These are phyloP conservation scores for Trypethelium eluteriae DNA, from an alignment of 495 filamentous ascomycete species.

Conservation along the genomic window DNA sequence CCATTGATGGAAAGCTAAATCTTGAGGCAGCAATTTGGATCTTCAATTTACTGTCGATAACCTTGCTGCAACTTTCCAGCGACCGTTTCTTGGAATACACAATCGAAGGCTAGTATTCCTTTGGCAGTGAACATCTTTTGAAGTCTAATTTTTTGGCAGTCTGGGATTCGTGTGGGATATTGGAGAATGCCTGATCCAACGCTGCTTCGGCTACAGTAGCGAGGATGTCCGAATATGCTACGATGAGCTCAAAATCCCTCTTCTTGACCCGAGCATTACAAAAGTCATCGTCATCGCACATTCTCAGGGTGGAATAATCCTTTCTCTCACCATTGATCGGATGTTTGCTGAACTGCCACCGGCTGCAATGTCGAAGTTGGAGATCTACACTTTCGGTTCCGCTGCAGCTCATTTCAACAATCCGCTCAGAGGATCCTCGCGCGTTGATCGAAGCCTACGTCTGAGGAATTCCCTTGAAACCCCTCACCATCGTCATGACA, in stretches of 20 bases:
- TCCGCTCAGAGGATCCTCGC: constrained; percentile 20
- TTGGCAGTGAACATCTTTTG: background rate
- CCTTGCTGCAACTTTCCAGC: constrained; percentile 10
- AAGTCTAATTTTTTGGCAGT: background rate
- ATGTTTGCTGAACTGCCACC: constrained; percentile 37
- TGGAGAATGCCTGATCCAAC: constrained; percentile 13
- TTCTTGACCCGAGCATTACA: constrained; percentile 32
- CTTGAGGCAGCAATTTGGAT: constrained; percentile 40
- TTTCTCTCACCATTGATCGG: constrained; percentile 33
- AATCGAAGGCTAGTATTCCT: background rate
- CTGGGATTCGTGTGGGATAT: constrained; percentile 12
- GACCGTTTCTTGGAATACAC: constrained; percentile 11
- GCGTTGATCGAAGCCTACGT: background rate
- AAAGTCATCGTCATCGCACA: constrained; percentile 38
- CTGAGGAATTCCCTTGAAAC: background rate
- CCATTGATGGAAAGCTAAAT: background rate
- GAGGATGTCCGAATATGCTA: constrained; percentile 10
- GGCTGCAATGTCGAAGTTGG: constrained; percentile 35
- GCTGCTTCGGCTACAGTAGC: constrained; percentile 12
- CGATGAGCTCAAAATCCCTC: constrained; percentile 16
- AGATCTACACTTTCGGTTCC: constrained; percentile 41
- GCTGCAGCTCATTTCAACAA: constrained; percentile 37
- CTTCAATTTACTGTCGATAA: constrained; percentile 10
- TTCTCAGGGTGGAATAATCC: constrained; percentile 31
- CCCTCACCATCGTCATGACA: background rate